Evolutionary conservation across 2,329 filamentous ascomycete species (phyloP), one percentile per base, ranked within the genome.

Genomic region (Rutstroemia sydowiana): DNA sequence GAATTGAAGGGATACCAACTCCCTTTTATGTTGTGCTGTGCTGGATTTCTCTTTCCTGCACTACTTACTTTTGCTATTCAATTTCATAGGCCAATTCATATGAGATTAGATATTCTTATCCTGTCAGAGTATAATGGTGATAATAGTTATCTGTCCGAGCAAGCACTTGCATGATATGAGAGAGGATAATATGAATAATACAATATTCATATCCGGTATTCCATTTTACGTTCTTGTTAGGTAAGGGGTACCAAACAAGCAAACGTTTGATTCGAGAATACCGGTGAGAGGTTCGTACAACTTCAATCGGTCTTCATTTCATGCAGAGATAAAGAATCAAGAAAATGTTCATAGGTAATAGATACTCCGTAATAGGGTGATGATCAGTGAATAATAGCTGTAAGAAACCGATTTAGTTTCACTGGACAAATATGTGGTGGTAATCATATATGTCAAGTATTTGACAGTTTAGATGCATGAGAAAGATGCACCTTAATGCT

Each of bases 21-120:
- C 34, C 16, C 31, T 44, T 48, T 45, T 53, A 53, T 49, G 34
- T 26, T 26, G 1, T 32, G 14, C 10, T 49, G 46, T 40, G 45
- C 26, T 40, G 51, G 21, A 39, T 37, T 16, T 4, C n/a, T n/a
- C 9, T 43, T 40, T 16, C 16, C 34, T 51, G 47, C 51, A 40
- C 34, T 21, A 39, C 36, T 34, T n/a, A 18, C n/a, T 18, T 18
- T 9, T 9, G 11, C 14, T 4, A 13, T 20, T 26, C 8, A 37
- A 37, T 37, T 28, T 45, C n/a, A 37, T 50, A 45, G 21, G 41
- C 5, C 48, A 50, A 45, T 50, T 44, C 39, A 14, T n/a, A 6
- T 34, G 2, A 9, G 14, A 14, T 20, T 10, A 31, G 26, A 44
- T 50, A 40, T 9, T 28, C 16, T 45, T 45, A 50, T 45, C 48